Percentiles rank a stretch among this genome's conserved stretches.
These are phyloP conservation scores for Tephrocybe sp. DNA, from an alignment of 768 basidiomycete species.

Conservation along the genomic window DNA sequence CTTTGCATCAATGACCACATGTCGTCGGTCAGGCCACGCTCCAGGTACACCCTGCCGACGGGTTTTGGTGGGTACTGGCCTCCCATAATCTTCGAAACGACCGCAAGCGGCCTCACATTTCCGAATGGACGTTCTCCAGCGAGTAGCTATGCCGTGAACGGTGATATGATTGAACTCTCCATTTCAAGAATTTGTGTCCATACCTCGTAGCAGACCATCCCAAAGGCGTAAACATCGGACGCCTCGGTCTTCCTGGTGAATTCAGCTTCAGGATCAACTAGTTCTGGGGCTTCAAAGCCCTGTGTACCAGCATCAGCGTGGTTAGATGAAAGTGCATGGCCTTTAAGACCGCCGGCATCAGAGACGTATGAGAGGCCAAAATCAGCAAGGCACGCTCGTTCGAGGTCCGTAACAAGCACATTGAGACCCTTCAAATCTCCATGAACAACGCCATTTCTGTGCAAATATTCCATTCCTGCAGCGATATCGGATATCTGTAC, in stretches of 20 bases:
- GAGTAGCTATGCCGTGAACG: neutral
- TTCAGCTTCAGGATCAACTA: slow-evolving; percentile 21
- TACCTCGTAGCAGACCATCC: slow-evolving; percentile 4
- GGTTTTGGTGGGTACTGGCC: neutral
- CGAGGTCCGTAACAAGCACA: slow-evolving; percentile 8
- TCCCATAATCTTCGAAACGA: neutral
- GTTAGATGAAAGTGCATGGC: slow-evolving; percentile 14
- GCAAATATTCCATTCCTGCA: slow-evolving; percentile 30
- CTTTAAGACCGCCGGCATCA: slow-evolving; percentile 14
- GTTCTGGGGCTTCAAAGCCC: slow-evolving; percentile 34
- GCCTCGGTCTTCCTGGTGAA: neutral
- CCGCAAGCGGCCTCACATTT: neutral
- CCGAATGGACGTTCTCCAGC: slow-evolving; percentile 3
- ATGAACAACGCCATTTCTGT: slow-evolving; percentile 34
- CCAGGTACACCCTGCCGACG: neutral
- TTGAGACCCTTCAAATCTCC: slow-evolving; percentile 43
- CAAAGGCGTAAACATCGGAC: slow-evolving; percentile 5
- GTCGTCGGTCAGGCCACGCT: neutral
- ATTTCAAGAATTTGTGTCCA: neutral
- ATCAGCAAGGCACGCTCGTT: slow-evolving; percentile 44
- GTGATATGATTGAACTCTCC: neutral
- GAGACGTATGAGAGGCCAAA: slow-evolving; percentile 39
- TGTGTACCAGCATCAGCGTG: slow-evolving; percentile 22
- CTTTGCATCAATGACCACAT: neutral
- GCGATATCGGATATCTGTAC: slow-evolving; percentile 28